Base-by-base conservation (phyloP, 1,284 basidiomycete species). In the Cerrena zonata region DNA sequence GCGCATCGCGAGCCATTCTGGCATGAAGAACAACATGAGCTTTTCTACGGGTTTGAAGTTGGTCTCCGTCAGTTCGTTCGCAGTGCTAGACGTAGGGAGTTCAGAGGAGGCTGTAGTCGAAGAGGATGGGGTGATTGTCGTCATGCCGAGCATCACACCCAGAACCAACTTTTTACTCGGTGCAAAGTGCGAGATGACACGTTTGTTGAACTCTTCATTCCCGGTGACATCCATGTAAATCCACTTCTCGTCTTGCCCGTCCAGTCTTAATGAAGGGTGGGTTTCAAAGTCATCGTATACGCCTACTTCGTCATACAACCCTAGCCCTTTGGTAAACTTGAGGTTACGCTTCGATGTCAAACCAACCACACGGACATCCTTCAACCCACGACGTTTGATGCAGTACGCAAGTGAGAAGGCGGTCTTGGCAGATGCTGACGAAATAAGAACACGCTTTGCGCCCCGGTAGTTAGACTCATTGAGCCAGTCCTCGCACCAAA, bases 401-500 rank as follows among this genome's bases (percentile, higher is more conserved):
- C 76, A 67, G 57, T 82, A 82, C 2, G 81, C 82, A 22, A 84
- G 67, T 52, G 77, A 81, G 59, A 84, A 82, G 0, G 82, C 80
- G 0, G 82, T 84, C 57, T 84, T 84, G 19, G 81, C 74, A 2
- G 82, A 84, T 0, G 82, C 82, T 36, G 80, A 82, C 1, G 81
- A 81, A 24, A 84, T 73, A 44, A 84, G 65, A 50, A 84, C 65
- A 25, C 62, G 60, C 2, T 65, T 70, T 2, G 73, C 73, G 1
- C 70, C 68, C 36, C 66, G 70, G 60, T 82, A 84, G 13, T 58
- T 53, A 2, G 74, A 69, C 2, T 69, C 64, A 50, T 73, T 64
- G 2, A 85, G 60, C 80, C 80, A 84, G 58, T 85, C 84, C 58
- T 84, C 80, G 56, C 74, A 81, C 82, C 82, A 84, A 57, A 75